Base-by-base conservation (phyloP, 805 yeast species). In the Zygosaccharomyces gambellarensis region DNA sequence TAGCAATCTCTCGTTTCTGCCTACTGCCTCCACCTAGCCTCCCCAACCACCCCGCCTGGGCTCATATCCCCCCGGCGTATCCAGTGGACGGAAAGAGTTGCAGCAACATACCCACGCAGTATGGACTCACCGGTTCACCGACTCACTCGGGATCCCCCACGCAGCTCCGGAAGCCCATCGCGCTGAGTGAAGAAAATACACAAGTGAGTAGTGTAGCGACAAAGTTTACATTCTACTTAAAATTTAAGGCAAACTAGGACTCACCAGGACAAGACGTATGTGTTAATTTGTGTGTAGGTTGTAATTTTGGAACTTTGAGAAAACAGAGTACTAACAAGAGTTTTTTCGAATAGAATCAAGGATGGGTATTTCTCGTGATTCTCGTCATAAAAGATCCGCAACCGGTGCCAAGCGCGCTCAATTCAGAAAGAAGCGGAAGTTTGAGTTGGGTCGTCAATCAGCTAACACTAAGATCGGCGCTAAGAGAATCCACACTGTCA, bases 301-400 rank as follows among this genome's bases (percentile, higher is more conserved):
- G 22, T 14, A 25, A 40, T 3, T 40, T 17, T 3, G 21, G 23
- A 40, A n/a, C 36, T 17, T 12, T 23, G 45, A 11, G 17, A n/a
- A 23, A 39, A 30, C 29, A 29, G 36, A 32, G 21, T 58, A 59
- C 60, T 56, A 56, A 56, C 59, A 54, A 43, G 28, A 39, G 22
- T 6, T 25, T 44, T 23, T 49, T 45, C 23, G 39, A 38, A 54
- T 43, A 61, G 61, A 56, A 58, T 61, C 72, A 86, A 76, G 11
- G 77, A 92, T 92, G 99, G 98, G 99, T 90, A 92, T 92, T 87
- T 90, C 98, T 79, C 92, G 99, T 84, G 98, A 94, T 84, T 92
- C 99, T 78, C 97, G 97, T 82, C 99, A 94, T 90, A 92, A 92
- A 88, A 95, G 99, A 80, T 80, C 97, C 71, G 96, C 95, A 78